A percentile compares a stretch with the other conserved stretches of the same genome.
phyloP scores from a whole-genome alignment of 306 rosid genomes.

The Aeschynomene evenia region DNA sequence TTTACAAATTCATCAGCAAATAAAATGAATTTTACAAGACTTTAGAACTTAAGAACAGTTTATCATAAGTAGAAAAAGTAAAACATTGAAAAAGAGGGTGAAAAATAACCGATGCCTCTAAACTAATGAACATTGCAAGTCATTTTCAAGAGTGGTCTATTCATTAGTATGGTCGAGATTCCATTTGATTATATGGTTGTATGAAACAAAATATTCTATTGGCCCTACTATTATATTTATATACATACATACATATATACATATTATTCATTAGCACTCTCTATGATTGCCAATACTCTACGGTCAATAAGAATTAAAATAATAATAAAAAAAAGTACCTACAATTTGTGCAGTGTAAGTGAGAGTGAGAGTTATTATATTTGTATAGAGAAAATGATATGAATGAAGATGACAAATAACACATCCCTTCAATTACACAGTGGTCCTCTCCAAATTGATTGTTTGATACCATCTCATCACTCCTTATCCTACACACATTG shows the following conservation, averaged over 20 bases:
- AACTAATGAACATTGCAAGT: conserved; percentile 31
- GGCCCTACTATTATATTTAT: no score
- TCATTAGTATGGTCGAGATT: conserved; percentile 44
- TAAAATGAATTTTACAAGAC: no score
- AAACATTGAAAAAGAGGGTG: conserved; percentile 14
- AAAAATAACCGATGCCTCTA: background rate
- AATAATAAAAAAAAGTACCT: no score
- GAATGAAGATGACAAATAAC: conserved; percentile 64
- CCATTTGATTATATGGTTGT: conserved; percentile 36
- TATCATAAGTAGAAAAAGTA: no score
- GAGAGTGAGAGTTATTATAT: conserved; percentile 23
- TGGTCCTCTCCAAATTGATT: conserved; percentile 81
- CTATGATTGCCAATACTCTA: conserved; percentile 9
- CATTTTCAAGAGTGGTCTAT: conserved; percentile 36
- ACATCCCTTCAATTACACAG: conserved; percentile 65
- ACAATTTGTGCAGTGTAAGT: conserved; percentile 13
- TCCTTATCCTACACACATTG: conserved; percentile 59
- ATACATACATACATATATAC: no score
- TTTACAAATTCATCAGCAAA: no score
- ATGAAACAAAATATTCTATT: conserved; percentile 49
- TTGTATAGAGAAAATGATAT: conserved; percentile 31
- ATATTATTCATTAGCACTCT: conserved; percentile 14
- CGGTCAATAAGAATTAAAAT: conserved; percentile 21
- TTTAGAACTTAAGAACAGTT: no score
- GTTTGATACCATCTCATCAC: conserved; percentile 61